Conservation (phyloP, 2,329 filamentous ascomycete genomes). For the Cladosporium sp. region DNA sequence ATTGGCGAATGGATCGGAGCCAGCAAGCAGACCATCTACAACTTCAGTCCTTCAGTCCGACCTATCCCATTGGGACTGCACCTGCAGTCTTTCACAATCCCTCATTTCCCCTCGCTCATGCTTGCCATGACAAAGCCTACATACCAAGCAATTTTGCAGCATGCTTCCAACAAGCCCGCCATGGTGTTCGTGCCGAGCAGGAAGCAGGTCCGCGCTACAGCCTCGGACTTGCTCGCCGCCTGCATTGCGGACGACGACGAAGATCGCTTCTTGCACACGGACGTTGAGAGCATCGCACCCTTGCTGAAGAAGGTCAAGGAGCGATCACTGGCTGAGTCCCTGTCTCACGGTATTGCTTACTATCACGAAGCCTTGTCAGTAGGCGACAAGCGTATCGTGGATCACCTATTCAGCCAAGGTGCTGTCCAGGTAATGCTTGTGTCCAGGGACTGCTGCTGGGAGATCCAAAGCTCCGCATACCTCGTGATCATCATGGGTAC, state of each 20-base stretch:
- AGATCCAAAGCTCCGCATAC: constrained; percentile 83
- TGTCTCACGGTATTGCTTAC: constrained; percentile 93
- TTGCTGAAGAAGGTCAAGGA: constrained; percentile 84
- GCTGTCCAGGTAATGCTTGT: constrained; percentile 84
- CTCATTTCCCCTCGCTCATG: constrained; percentile 98
- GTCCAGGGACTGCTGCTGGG: constrained; percentile 92
- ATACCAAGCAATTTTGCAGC: constrained; percentile 83
- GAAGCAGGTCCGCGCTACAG: constrained; percentile 87
- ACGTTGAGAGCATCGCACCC: constrained; percentile 77
- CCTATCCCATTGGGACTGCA: constrained; percentile 89
- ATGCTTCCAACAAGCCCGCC: constrained; percentile 81
- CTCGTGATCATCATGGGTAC: constrained; percentile 96
- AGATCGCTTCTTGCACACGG: constrained; percentile 87
- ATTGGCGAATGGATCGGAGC: constrained; percentile 98
- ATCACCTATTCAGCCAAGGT: constrained; percentile 85
- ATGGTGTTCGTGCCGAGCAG: constrained; percentile 90
- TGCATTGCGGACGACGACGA: constrained; percentile 88
- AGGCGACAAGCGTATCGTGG: constrained; percentile 90
- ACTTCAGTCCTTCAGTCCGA: constrained; percentile 91
- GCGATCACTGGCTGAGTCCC: constrained; percentile 79
- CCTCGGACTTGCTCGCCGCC: constrained; percentile 82
- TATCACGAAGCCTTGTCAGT: constrained; percentile 90
- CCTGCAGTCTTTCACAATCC: constrained; percentile 91
- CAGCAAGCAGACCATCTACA: constrained; percentile 97
- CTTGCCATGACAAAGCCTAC: constrained; percentile 96